These are phyloP conservation scores for Postia placenta DNA, from an alignment of 768 basidiomycete species.

Conservation along the genomic window DNA sequence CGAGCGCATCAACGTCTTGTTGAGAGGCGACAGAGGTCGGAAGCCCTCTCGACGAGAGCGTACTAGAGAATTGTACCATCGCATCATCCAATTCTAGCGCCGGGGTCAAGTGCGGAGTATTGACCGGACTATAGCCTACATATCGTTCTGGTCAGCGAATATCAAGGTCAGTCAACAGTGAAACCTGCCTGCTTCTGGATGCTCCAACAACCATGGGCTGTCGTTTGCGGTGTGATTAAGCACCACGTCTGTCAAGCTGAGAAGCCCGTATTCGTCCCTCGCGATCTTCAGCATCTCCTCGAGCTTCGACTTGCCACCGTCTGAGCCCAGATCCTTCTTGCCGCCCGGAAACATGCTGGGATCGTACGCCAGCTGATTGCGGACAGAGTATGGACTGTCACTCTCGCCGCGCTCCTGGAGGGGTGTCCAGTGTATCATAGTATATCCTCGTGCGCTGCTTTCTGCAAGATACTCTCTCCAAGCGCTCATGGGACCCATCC, in stretches of 20 bases:
- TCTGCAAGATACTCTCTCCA: conserved; percentile 83
- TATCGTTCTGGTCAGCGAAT: too few species aligned
- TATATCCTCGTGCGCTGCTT: conserved; percentile 87
- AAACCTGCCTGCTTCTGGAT: conserved; percentile 87
- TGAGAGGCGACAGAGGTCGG: conserved; percentile 63
- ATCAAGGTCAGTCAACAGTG: too few species aligned
- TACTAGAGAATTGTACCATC: conserved; percentile 72
- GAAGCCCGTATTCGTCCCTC: conserved; percentile 79
- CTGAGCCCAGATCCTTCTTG: conserved; percentile 26
- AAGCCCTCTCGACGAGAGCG: conserved; percentile 58
- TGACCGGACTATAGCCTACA: conserved; percentile 84
- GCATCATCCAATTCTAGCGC: conserved; percentile 89
- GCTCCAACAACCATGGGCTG: conserved; percentile 83
- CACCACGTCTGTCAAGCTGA: conserved; percentile 92
- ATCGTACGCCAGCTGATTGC: conserved; percentile 81
- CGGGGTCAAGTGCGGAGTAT: conserved; percentile 88
- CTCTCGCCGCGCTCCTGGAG: conserved; percentile 87
- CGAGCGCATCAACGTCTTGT: conserved; percentile 62
- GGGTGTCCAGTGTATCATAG: conserved; percentile 97
- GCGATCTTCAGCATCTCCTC: conserved; percentile 64
- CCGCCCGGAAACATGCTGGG: conserved; percentile 53
- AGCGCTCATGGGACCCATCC: conserved; percentile 83
- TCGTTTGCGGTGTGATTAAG: conserved; percentile 97
- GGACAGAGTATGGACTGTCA: conserved; percentile 91
- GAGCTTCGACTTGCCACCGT: conserved; percentile 51